Base-by-base conservation (phyloP, 371 early-diverging fungal genomes). In the Catenaria anguillulae region DNA sequence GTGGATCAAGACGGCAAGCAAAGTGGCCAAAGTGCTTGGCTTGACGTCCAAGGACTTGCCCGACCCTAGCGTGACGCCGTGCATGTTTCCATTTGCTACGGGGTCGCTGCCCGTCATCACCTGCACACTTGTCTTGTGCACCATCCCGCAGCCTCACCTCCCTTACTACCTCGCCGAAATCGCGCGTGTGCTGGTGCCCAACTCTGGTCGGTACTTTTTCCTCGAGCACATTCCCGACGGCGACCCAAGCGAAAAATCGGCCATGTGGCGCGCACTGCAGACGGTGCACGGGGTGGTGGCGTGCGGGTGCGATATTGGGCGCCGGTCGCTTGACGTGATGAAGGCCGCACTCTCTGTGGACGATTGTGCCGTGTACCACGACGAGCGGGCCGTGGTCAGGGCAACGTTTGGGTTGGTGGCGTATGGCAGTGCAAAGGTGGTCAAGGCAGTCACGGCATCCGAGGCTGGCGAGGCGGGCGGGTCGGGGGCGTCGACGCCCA, bases 301-400 rank as follows among this genome's bases (percentile, higher is more conserved):
- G 52, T 50, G 52, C 52, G 52, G 52, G 52, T 50, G 52, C 52
- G 52, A 50, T 29, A 29, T 50, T 19, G 52, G 52, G 2, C 52
- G 52, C 6, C 10, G 8, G 29, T 50, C 52, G 52, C 29, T 50
- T 17, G 52, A 50, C 31, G 52, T 31, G 10, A 0, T 50, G 13
- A 8, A 24, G 13, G 29, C 29, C 15, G 52, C 29, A 15, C 29
- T 50, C 29, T 4, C 29, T 13, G 29, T 50, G 21, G 52, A 29
- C 15, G 52, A 50, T 31, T 29, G 29, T 31, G 29, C 26, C 15
- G 8, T 10, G 29, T 50, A 50, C 52, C 31, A 12, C 29, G 52
- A 50, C 52, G 52, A 50, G 31, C 52, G 52, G 21, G 29, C 29
- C 29, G 24, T 15, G 52, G 29, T 50, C 15, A 26, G 52, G 21